A percentile compares a stretch with the other conserved stretches of the same genome.
These are phyloP conservation scores for Lactarius sp. DNA, from an alignment of 768 basidiomycete genomes.

Conservation along the genomic window DNA sequence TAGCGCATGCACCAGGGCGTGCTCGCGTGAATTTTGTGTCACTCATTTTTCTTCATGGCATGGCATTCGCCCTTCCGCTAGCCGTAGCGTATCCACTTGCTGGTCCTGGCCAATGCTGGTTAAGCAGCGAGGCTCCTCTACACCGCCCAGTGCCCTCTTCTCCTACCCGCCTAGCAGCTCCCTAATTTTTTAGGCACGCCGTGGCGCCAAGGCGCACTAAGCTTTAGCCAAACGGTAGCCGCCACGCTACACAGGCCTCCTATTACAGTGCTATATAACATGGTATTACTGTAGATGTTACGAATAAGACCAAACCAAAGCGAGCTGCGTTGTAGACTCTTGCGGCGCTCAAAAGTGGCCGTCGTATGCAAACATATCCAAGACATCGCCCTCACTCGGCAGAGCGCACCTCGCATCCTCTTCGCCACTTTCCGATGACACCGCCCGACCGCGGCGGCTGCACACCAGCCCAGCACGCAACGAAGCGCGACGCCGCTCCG, in stretches of 20 bases:
- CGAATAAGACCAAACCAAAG: background rate
- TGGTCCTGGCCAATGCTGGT: no score
- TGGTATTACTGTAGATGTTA: background rate
- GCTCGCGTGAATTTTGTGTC: no score
- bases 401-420: background rate
- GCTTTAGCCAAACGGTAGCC: background rate
- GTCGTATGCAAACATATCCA: slow-evolving; percentile 23
- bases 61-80: no score
- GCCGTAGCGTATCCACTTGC: no score
- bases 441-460: background rate
- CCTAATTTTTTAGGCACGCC: background rate
- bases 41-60: no score
- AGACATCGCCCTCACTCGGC: slow-evolving; percentile 16
- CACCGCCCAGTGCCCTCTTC: no score
- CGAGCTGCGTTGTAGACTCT: background rate
- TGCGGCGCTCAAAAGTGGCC: background rate
- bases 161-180: no score
- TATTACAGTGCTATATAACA: background rate
- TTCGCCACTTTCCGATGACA: background rate
- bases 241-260: background rate
- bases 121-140: no score
- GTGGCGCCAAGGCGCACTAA: background rate
- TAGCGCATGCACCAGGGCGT: no score
- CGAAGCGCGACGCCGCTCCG: slow-evolving; percentile 11
- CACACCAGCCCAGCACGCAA: background rate